Base-by-base conservation (phyloP, 345 rosid genomes). In the Gossypium arboreum region DNA sequence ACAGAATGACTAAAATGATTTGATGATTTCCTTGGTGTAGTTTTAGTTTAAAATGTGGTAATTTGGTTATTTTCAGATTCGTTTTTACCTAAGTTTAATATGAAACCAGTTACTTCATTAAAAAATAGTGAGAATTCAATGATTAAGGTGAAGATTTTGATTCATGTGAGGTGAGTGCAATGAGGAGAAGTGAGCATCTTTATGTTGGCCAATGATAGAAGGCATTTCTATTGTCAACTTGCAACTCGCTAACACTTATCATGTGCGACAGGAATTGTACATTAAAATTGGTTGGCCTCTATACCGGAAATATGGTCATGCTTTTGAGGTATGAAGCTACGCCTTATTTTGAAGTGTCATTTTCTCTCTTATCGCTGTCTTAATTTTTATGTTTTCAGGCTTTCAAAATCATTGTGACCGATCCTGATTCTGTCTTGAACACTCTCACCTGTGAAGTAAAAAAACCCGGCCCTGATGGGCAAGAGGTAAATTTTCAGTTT, bases 301-400 rank as follows among this genome's bases (percentile, higher is more conserved):
- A 78, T 96, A 96, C 77, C 90, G 97, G 68, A 93, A 88, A 79
- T 88, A 93, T 75, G 94, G 97, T 17, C 99, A 93, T 84, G 99
- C 98, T 55, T 96, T 93, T 85, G 99, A 96, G 94, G 99, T 93
- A 80, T 84, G 87, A 58, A 12, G 13, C 58, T 78, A 45, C 9
- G n/a, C 27, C 69, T 2, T 47, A 9, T 27, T 68, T 58, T 50
- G 27, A 45, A 67, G 12, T 74, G 22, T 54, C 7, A 4, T 16
- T 69, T 54, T 71, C 78, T 27, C 50, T 34, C 10, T 24, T 34
- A 25, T 12, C 8, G 11, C n/a, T 10, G 20, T n/a, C 43, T 17
- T 73, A 51, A 58, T n/a, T 44, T 39, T 67, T 52, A 24, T 66
- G 48, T 81, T 50, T 78, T 79, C 90, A 95, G 99, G 99, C 94